Percentiles rank a stretch among this genome's conserved stretches.
These are phyloP conservation scores for Vicia sativa DNA, from an alignment of 306 rosid species.

Conservation along the genomic window DNA sequence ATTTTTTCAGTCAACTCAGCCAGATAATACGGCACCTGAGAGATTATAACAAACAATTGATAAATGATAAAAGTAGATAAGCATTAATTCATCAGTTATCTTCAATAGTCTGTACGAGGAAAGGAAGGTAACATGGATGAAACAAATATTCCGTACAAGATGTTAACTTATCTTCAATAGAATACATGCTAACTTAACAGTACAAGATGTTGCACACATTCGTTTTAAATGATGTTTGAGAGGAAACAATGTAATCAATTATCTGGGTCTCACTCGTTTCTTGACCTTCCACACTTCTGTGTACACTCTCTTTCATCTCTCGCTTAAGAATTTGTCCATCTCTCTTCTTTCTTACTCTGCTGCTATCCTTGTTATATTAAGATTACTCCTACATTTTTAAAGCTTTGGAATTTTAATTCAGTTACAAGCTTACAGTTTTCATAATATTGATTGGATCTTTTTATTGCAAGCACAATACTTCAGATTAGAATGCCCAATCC, in stretches of 20 bases:
- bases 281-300: neutral
- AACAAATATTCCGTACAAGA: conserved; percentile 25
- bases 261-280: neutral
- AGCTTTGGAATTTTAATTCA: neutral
- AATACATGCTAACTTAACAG: neutral
- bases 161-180: too few species aligned
- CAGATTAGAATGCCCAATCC: neutral
- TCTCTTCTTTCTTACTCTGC: neutral
- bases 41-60: conserved; percentile 15
- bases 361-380: neutral
- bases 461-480: neutral
- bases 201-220: neutral
- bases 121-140: conserved; percentile 3
- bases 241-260: neutral
- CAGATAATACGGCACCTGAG: conserved; percentile 86
- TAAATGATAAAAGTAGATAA: conserved; percentile 1
- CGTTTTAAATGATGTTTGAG: neutral
- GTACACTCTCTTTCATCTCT: neutral
- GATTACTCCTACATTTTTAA: neutral
- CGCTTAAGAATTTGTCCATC: neutral
- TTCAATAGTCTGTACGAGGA: neutral
- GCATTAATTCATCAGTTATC: conserved; percentile 15
- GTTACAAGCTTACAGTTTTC: neutral
- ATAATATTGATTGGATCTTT: neutral
- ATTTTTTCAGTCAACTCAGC: conserved; percentile 88